These are phyloP conservation scores for Oehlia diaphana DNA, from an alignment of 192 early-diverging fungal species.

Conservation along the genomic window DNA sequence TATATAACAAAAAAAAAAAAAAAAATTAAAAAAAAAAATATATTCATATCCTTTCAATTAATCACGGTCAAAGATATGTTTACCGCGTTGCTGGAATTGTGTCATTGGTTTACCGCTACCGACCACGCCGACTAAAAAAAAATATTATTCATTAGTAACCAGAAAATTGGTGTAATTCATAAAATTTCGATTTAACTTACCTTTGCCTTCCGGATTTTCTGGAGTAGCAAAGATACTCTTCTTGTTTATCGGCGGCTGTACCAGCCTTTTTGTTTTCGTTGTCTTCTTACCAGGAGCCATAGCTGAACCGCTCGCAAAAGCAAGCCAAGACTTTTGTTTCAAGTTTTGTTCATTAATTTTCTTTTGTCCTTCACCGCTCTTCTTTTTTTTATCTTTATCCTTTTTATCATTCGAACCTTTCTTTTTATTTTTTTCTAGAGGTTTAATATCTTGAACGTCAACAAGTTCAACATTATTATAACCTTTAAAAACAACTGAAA, in stretches of 20 bases:
- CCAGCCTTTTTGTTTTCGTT: conserved; percentile 48
- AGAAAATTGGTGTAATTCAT: neutral
- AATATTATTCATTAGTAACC: conserved; percentile 1
- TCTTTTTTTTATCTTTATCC: conserved; percentile 52
- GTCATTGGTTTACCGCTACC: conserved; percentile 81
- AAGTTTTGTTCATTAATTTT: conserved; percentile 59
- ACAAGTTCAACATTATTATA: conserved; percentile 58
- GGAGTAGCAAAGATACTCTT: conserved; percentile 81
- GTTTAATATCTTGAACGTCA: conserved; percentile 34
- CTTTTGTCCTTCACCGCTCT: conserved; percentile 43
- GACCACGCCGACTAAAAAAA: conserved; percentile 70
- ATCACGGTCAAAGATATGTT: conserved; percentile 63
- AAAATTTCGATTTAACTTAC: conserved; percentile 30
- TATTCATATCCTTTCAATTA: conserved; percentile 28
- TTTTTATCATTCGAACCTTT: conserved; percentile 31
- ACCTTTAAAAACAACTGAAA: conserved; percentile 62
- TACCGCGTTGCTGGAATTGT: conserved; percentile 69
- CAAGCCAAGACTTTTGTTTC: conserved; percentile 77
- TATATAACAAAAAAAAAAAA: too few relatives aligned
- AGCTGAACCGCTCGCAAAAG: conserved; percentile 61
- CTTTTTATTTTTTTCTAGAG: conserved; percentile 28
- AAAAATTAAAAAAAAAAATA: neutral
- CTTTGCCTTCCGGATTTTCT: conserved; percentile 74
- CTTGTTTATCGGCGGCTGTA: conserved; percentile 53
- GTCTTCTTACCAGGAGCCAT: conserved; percentile 34